A percentile compares a stretch with the other conserved stretches of the same genome.
phyloP scores from a whole-genome alignment of 2,329 filamentous ascomycete species.

The Elsinoe arachidis region DNA sequence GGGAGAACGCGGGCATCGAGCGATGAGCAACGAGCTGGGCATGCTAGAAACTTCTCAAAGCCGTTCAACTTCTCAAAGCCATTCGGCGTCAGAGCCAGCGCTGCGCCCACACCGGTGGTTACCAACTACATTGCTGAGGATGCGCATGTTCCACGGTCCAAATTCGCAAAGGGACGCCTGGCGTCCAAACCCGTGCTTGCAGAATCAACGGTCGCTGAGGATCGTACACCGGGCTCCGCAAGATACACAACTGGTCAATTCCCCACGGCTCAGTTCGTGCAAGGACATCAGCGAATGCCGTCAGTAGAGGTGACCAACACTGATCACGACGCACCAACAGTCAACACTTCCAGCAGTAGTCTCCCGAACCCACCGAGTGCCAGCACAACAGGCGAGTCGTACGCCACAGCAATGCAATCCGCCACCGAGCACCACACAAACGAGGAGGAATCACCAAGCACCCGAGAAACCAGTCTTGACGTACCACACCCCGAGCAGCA shows the following conservation, averaged over 20 bases:
- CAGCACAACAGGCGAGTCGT: background rate
- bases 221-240: background rate
- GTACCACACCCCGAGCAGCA: background rate
- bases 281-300: background rate
- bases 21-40: background rate
- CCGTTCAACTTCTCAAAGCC: slow-evolving; percentile 6
- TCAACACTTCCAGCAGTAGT: background rate
- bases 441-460: slow-evolving; percentile 4
- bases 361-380: background rate
- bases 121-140: background rate
- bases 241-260: background rate
- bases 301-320: background rate
- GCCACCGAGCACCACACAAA: background rate
- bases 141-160: slow-evolving; percentile 4
- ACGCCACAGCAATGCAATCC: background rate
- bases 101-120: background rate
- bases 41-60: slow-evolving; percentile 7
- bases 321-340: background rate
- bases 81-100: background rate
- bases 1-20: background rate
- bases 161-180: background rate
- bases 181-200: background rate
- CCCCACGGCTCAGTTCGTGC: background rate
- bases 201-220: background rate
- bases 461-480: background rate